A percentile compares a stretch with the other conserved stretches of the same genome.
phyloP scores from a whole-genome alignment of 2,329 filamentous ascomycete genomes.

The Gnomoniopsis sp. region DNA sequence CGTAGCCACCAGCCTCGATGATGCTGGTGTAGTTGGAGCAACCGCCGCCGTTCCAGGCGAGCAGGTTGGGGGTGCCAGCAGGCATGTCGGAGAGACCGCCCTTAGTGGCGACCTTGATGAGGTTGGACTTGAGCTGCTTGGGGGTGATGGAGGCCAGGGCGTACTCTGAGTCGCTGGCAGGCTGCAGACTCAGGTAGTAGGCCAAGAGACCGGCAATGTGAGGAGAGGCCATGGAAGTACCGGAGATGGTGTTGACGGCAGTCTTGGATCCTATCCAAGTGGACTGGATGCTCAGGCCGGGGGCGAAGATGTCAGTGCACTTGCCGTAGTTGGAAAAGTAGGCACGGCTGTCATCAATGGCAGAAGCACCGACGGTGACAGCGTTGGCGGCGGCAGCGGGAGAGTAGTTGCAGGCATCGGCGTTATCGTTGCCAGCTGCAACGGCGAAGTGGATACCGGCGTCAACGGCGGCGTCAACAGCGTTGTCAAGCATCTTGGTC shows the following conservation, averaged over 20 bases:
- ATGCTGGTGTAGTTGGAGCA: constrained; percentile 87
- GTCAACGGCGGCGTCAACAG: constrained; percentile 89
- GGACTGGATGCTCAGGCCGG: constrained; percentile 92
- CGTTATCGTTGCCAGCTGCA: constrained; percentile 97
- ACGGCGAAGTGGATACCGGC: constrained; percentile 96
- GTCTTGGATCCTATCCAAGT: constrained; percentile 98
- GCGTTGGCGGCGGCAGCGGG: constrained; percentile 89
- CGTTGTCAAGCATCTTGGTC: constrained; percentile 83
- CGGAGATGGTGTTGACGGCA: constrained; percentile 97
- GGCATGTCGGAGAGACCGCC: constrained; percentile 79
- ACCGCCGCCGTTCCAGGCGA: constrained; percentile 98
- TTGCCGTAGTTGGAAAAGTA: constrained; percentile 99
- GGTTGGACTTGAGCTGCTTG: constrained; percentile 85
- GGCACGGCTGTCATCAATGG: constrained; percentile 88
- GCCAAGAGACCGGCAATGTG: constrained; percentile 95
- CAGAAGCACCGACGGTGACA: constrained; percentile 93
- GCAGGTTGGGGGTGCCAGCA: constrained; percentile 82
- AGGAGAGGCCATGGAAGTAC: constrained; percentile 98
- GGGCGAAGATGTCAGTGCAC: constrained; percentile 99
- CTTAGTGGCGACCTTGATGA: constrained; percentile 79
- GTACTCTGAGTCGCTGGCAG: constrained; percentile 83
- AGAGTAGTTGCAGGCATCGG: constrained; percentile 98
- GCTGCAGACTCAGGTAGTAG: constrained; percentile 97
- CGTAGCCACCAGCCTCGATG: constrained; percentile 69
- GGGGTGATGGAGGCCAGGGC: constrained; percentile 86